Evolutionary conservation across 1,284 basidiomycete species (phyloP), one percentile per base, ranked within the genome.

Genomic region (Ustilago esculenta): DNA sequence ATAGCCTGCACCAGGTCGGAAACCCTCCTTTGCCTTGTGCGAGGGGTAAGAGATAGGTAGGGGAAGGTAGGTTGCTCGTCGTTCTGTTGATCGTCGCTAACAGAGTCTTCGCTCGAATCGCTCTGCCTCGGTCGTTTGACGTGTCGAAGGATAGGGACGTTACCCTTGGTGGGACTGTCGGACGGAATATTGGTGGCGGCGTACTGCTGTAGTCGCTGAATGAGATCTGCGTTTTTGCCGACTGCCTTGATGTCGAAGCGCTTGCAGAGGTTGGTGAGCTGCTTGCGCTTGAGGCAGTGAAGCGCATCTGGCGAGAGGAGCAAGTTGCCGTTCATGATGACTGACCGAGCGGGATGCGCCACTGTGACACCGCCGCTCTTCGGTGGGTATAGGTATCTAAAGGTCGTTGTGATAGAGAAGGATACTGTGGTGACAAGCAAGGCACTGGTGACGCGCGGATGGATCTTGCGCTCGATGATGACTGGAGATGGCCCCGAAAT

Each of bases 231-330:
- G 36, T 67, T 73, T 21, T 72, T 75, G 39, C 73, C 73, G 18
- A 48, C 43, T 1, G 71, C 70, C 35, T 73, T 75, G 54, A 75
- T 61, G 17, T 56, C 73, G 44, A 75, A 60, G 5, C 73, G 53
- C 2, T 59, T 29, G 52, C 73, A 75, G 9, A 75, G 70, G 46
- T 57, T 73, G 54, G 64, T 60, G 52, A 75, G 64, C 58, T 75
- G 73, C 29, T 72, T 67, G 44, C 73, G 55, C 36, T 75, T 75
- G 46, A 75, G 70, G 45, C 71, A 71, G 48, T 69, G 73, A 17
- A 75, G 54, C 17, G 61, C 66, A 32, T 75, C 66, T 5, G 73
- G 70, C 11, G 68, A 68, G 36, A 75, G 57, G 4, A 73, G 58
- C 50, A 72, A 42, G 46, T 47, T 61, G 60, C 39, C 37, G 46